These are phyloP conservation scores for Coemansia sp. DNA, from an alignment of 192 early-diverging fungal genomes.

Conservation along the genomic window DNA sequence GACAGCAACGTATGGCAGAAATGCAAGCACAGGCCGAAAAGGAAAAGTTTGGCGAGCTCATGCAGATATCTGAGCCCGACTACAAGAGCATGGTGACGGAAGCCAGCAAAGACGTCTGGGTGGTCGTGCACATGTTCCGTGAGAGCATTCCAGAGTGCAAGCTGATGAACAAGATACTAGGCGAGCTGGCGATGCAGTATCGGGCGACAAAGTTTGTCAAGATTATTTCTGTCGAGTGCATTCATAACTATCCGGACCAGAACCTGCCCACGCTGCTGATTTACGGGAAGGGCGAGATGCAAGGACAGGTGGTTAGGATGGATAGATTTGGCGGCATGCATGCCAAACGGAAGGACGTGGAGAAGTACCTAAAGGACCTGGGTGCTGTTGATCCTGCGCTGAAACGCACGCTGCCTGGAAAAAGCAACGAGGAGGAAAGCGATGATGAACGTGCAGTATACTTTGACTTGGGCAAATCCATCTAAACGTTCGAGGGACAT, in stretches of 20 bases:
- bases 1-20: slow-evolving; percentile 80
- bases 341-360: slow-evolving; percentile 63
- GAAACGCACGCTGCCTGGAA: slow-evolving; percentile 23
- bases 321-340: slow-evolving; percentile 76
- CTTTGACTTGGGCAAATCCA: slow-evolving; percentile 38
- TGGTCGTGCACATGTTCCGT: slow-evolving; percentile 58
- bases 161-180: slow-evolving; percentile 73
- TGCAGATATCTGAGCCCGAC: slow-evolving; percentile 90
- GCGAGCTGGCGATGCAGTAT: slow-evolving; percentile 61
- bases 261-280: slow-evolving; percentile 88
- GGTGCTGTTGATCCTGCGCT: slow-evolving; percentile 52
- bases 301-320: slow-evolving; percentile 78
- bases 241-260: slow-evolving; percentile 90
- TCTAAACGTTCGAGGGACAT: not conserved
- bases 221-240: slow-evolving; percentile 90
- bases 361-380: slow-evolving; percentile 54
- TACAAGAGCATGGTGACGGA: slow-evolving; percentile 87
- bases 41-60: slow-evolving; percentile 82
- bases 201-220: slow-evolving; percentile 91
- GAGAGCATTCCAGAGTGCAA: slow-evolving; percentile 78
- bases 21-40: slow-evolving; percentile 67
- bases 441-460: slow-evolving; percentile 16
- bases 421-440: slow-evolving; percentile 16
- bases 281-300: slow-evolving; percentile 85
- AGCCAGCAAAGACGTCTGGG: slow-evolving; percentile 73